Evolutionary conservation across 83 land plant genomes (phyloP), one percentile per base, ranked within the genome.

Genomic region (Larix sibirica): DNA sequence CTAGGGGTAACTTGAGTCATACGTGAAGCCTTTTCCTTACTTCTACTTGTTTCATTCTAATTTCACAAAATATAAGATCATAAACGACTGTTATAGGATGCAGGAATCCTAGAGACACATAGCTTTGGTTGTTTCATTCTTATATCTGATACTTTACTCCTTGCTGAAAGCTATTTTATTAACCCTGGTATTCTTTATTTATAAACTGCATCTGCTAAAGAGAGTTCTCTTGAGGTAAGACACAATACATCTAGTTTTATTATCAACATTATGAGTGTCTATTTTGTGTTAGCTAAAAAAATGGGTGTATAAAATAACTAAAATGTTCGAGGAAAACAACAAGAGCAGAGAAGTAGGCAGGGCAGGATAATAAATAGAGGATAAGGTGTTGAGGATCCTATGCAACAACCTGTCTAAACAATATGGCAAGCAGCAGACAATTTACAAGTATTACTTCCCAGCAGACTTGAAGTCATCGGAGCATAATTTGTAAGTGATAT

Each of bases 11-110:
- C 56, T 94, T 92, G 23, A 95, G 86, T 68, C 97, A 83, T 47
- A 66, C 76, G 77, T 97, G 99, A 36, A 97, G 81, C 26, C 84
- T 78, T 82, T 70, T 90, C 70, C 99, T 90, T n/a, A 83, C 28
- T 81, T 97, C 95, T 82, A 91, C 93, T 91, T 88, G 93, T 80
- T 84, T 90, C 74, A 81, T 81, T 84, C 94, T 95, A 50, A 88
- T 91, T 85, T 96, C 97, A 42, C 98, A 94, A 86, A 90, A 93
- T 65, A 83, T 94, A 28, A 94, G 91, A 47, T 94, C 91, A 91
- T 96, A 96, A 42, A 96, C 85, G 26, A 86, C 80, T 66, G 94
- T 95, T 28, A 94, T 80, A 40, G 97, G 99, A 87, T 90, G 92
- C 62, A 89, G 42, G 36, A 90, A 54, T 33, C 99, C 91, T 59